Conservation (phyloP, 2,329 filamentous ascomycete species). For the Thyridium curvatum region DNA sequence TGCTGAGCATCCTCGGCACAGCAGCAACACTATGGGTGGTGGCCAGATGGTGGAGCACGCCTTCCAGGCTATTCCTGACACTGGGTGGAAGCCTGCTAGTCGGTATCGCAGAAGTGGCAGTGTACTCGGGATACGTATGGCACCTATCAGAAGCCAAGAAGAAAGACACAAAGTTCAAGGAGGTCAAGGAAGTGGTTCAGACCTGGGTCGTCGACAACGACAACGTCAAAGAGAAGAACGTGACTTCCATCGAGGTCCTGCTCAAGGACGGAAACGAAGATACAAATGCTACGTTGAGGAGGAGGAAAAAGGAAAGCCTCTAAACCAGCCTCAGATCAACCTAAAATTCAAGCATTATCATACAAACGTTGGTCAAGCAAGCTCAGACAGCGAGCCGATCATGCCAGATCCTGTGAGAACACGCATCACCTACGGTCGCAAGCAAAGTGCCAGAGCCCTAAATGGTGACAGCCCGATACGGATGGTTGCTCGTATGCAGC, state of each 20-base stretch:
- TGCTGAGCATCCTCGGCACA: constrained; percentile 78
- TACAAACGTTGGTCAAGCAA: too few relatives aligned
- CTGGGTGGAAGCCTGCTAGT: constrained; percentile 65
- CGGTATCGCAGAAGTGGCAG: constrained; percentile 68
- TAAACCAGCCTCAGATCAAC: too few relatives aligned
- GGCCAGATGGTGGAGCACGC: constrained; percentile 68
- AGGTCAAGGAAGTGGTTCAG: constrained; percentile 63
- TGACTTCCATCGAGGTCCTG: too few relatives aligned
- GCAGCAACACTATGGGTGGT: constrained; percentile 73
- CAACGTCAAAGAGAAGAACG: constrained; percentile 17
- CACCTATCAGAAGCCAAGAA: constrained; percentile 63
- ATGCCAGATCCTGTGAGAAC: too few relatives aligned
- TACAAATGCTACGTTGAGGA: constrained; percentile 6
- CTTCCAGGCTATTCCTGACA: constrained; percentile 63
- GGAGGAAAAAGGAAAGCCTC: constrained; percentile 11
- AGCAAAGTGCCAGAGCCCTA: too few relatives aligned
- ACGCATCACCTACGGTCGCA: too few relatives aligned
- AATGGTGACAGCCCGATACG: too few relatives aligned
- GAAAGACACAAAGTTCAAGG: constrained; percentile 52
- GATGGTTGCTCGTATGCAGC: too few relatives aligned
- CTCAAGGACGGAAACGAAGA: neutral
- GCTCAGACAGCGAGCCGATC: too few relatives aligned
- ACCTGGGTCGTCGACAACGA: constrained; percentile 59
- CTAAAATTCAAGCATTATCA: too few relatives aligned
- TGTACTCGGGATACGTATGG: constrained; percentile 71